Evolutionary conservation across 805 yeast genomes (phyloP), one percentile per base, ranked within the genome.

Genomic region (Pichia scutulata): DNA sequence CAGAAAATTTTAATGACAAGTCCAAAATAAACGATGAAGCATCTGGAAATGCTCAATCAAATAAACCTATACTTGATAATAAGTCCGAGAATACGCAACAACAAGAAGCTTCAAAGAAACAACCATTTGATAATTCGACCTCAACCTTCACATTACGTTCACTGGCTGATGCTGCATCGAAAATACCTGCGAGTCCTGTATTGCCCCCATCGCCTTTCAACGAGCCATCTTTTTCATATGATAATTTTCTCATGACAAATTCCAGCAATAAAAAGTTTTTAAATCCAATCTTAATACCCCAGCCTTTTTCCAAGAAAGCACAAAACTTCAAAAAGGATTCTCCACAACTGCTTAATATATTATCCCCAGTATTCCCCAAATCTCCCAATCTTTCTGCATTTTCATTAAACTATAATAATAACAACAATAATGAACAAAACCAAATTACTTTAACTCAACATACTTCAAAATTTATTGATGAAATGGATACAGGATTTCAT

Each of bases 151-250:
- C 51, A 22, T 41, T 59, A 0, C 49, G 50, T 24, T 59, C 64
- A 5, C 44, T 58, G 21, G 60, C 60, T 1, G 56, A 53, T 22
- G 56, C 55, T 8, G 59, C 63, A 4, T 53, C 64, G 4, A 54
- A 52, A 40, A 56, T 43, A 2, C 49, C 61, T 7, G 55, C 57
- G 8, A 47, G 56, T 13, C 51, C 60, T 13, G 44, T 24, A 7
- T 2, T 24, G 22, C 47, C 54, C 9, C 24, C 24, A 30, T 45
- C 54, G 1, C 52, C 54, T 44, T 28, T 44, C 50, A 14, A 36
- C 52, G 46, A 55, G 55, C 9, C 61, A 6, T 49, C 61, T 4
- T 49, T 45, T 56, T 56, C 62, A 7, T n/a, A 47, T 13, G 59
- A 57, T 19, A 21, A 14, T 46, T 23, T 53, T 52, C 24, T 49